phyloP scores from a whole-genome alignment of 2,329 filamentous ascomycete genomes.

The Chalaropsis thielavioides region DNA sequence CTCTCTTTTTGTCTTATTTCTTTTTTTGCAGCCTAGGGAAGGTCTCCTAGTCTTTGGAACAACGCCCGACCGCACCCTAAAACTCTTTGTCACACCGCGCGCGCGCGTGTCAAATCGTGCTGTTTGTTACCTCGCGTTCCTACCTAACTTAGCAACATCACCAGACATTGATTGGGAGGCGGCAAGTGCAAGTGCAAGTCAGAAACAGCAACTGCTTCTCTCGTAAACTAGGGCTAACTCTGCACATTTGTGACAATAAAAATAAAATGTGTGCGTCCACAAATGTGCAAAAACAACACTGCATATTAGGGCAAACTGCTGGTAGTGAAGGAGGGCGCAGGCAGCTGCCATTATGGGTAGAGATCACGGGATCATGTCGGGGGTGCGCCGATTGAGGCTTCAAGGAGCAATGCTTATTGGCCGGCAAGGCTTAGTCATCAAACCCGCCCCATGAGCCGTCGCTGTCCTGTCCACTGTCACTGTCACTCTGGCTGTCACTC shows the following conservation, averaged over 20 bases:
- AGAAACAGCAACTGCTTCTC: neutral
- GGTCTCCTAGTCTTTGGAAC: too few relatives aligned
- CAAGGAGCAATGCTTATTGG: neutral
- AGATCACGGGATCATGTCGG: too few relatives aligned
- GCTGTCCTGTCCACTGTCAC: constrained; percentile 14
- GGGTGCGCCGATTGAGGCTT: too few relatives aligned
- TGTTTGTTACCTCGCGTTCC: neutral
- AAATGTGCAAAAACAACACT: neutral
- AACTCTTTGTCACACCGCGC: too few relatives aligned
- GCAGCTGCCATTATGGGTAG: too few relatives aligned
- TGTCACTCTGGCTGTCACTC: neutral
- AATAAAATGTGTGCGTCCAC: neutral
- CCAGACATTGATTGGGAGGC: neutral
- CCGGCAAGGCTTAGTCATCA: constrained; percentile 19
- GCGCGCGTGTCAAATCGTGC: too few relatives aligned
- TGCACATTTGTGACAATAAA: neutral
- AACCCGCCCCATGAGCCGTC: constrained; percentile 20
- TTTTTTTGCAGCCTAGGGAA: too few relatives aligned
- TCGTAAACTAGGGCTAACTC: neutral
- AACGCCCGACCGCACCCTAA: too few relatives aligned
- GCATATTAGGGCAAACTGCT: too few relatives aligned
- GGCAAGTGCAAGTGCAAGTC: neutral
- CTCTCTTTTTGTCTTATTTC: too few relatives aligned
- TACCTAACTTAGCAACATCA: neutral
- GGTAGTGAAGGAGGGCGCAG: too few relatives aligned